Evolutionary conservation across 179 eudicot species (phyloP).

Genomic region (Spinacia oleracea): DNA sequence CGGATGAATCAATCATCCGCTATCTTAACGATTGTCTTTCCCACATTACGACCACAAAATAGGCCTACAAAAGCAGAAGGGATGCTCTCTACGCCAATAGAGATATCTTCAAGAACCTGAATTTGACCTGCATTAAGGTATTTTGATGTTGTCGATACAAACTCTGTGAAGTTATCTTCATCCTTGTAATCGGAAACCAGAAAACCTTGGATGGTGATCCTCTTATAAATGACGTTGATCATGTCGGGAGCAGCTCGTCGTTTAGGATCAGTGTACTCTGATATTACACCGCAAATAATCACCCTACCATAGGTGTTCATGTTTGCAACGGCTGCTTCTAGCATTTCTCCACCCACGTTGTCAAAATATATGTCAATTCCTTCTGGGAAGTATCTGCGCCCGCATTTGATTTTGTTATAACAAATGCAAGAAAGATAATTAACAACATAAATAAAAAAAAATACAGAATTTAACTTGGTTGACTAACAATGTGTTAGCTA

Average conservation of each 20-base stretch:
- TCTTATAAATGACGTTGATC: constrained; percentile 47
- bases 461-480: no score
- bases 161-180: constrained; percentile 23
- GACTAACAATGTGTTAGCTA: no score
- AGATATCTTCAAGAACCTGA: constrained; percentile 46
- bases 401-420: no score
- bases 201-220: constrained; percentile 51
- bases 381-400: constrained; percentile 47
- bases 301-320: constrained; percentile 56
- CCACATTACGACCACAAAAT: constrained; percentile 27
- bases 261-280: constrained; percentile 42
- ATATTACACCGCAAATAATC: constrained; percentile 54
- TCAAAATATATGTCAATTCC: constrained; percentile 76
- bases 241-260: constrained; percentile 30
- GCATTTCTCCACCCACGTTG: constrained; percentile 66
- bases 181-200: constrained; percentile 26
- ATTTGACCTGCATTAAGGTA: constrained; percentile 38
- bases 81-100: constrained; percentile 41
- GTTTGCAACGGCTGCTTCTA: constrained; percentile 60
- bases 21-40: constrained; percentile 26
- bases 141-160: constrained; percentile 32
- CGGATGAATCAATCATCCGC: neutral
- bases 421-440: no score
- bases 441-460: no score
- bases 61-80: constrained; percentile 49